Base-by-base conservation (phyloP, 768 basidiomycete species). In the Phlegmacium glaucopus region DNA sequence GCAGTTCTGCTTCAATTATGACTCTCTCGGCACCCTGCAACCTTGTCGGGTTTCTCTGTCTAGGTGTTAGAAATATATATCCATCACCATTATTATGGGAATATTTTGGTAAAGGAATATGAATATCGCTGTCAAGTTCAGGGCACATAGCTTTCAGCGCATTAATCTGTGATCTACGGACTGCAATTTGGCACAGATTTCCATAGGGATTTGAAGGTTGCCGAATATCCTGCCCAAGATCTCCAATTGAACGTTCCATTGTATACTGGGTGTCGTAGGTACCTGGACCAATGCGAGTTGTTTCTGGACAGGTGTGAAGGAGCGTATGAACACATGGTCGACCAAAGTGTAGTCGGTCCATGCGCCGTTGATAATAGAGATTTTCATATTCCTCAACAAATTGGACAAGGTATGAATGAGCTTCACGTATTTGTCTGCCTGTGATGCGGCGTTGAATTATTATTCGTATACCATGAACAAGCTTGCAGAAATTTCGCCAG, bases 381-480 rank as follows among this genome's bases (percentile, higher is more conserved):
- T 48, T 17, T 50, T 74, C 69, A 50, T 60, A 74, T 15, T 70
- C 66, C 8, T 46, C 46, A 8, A 48, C 47, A 49, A 67, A 72
- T 15, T 61, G 45, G 1, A 57, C 28, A 4, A 73, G 46, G 2
- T 50, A 42, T 0, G 15, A 7, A 29, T 70, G 60, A 0, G 63
- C 69, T 9, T 47, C 18, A 7, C 15, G 37, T 9, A 71, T 41
- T 34, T 65, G 51, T 1, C 29, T 1, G 1, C 16, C 15, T 9
- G 55, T 48, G 9, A 62, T 55, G 6, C 25, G 15, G 3, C 52
- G 51, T 34, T 67, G 66, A 12, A 43, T 36, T 3, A 67, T 25
- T 17, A 66, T 51, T 2, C 44, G 43, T 13, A 63, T 56, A 1
- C 50, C 68, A 34, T 36, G 45, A 9, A 66, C 61, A 16, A 63